Evolutionary conservation across 768 basidiomycete genomes (phyloP).

Genomic region (Pholiota microspora): DNA sequence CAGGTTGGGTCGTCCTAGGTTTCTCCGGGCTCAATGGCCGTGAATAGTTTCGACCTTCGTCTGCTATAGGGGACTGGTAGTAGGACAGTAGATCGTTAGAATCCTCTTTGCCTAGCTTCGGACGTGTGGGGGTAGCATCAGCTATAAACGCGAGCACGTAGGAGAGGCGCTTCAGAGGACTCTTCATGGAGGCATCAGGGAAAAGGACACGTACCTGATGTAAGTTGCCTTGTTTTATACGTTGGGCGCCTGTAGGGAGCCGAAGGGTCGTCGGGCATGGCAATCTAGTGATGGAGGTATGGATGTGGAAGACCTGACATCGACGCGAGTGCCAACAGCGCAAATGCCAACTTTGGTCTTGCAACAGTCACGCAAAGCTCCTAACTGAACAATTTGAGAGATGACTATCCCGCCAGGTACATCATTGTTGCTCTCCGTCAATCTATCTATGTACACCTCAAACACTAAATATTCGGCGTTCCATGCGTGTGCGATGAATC

Average conservation of each 20-base stretch:
- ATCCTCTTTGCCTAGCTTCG: conserved; percentile 19
- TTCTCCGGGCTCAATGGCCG: conserved; percentile 19
- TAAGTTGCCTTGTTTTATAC: conserved; percentile 19
- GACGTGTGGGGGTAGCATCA: conserved; percentile 19
- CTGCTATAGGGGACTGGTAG: conserved; percentile 55
- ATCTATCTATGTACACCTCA: neutral
- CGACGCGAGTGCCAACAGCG: neutral
- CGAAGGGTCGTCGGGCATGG: conserved; percentile 17
- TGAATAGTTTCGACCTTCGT: conserved; percentile 26
- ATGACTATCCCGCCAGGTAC: neutral
- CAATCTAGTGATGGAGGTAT: conserved; percentile 10
- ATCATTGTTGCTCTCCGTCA: neutral
- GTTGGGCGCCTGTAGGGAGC: conserved; percentile 9
- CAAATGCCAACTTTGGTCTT: conserved; percentile 1
- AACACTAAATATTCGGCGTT: neutral
- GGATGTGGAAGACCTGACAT: conserved; percentile 1
- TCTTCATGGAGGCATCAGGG: conserved; percentile 26
- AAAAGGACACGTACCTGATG: conserved; percentile 16
- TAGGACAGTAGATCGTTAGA: conserved; percentile 25
- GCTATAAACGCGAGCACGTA: conserved; percentile 25
- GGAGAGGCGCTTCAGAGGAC: conserved; percentile 29
- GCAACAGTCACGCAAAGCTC: neutral
- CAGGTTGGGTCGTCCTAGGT: conserved; percentile 18
- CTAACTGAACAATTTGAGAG: neutral
- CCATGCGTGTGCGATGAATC: neutral